A percentile compares a stretch with the other conserved stretches of the same genome.
phyloP scores from a whole-genome alignment of 2,329 filamentous ascomycete species.

The Colletotrichum brevisporum region DNA sequence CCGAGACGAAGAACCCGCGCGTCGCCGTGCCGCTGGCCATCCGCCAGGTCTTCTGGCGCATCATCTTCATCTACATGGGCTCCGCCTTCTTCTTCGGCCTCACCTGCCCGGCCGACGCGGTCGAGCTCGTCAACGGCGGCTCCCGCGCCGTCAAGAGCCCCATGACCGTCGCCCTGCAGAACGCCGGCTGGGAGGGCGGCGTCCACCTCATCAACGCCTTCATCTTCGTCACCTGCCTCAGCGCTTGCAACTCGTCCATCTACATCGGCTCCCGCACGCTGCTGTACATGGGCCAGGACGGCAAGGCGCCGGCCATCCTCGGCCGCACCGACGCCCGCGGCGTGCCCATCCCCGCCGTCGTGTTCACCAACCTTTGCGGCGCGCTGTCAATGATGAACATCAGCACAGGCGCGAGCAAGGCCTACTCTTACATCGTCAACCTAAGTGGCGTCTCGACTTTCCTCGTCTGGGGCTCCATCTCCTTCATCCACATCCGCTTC shows the following conservation, averaged over 20 bases:
- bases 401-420: slow-evolving; percentile 74
- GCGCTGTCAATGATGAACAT: slow-evolving; percentile 83
- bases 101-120: slow-evolving; percentile 78
- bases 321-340: slow-evolving; percentile 77
- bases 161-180: slow-evolving; percentile 81
- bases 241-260: slow-evolving; percentile 81
- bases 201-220: slow-evolving; percentile 85
- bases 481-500: slow-evolving; percentile 80
- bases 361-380: slow-evolving; percentile 80
- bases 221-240: slow-evolving; percentile 80
- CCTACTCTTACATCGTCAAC: slow-evolving; percentile 79
- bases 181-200: slow-evolving; percentile 79
- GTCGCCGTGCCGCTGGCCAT: slow-evolving; percentile 70
- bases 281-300: slow-evolving; percentile 81
- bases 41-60: slow-evolving; percentile 73
- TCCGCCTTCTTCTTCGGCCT: slow-evolving; percentile 82
- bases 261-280: slow-evolving; percentile 84
- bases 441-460: slow-evolving; percentile 79
- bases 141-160: slow-evolving; percentile 78
- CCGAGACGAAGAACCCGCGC: slow-evolving; percentile 71
- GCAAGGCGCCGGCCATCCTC: slow-evolving; percentile 79
- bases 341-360: slow-evolving; percentile 71
- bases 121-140: slow-evolving; percentile 71
- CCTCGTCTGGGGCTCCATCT: slow-evolving; percentile 79
- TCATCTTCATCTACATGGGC: slow-evolving; percentile 76